A percentile compares a stretch with the other conserved stretches of the same genome.
phyloP scores from a whole-genome alignment of 179 eudicot species.

The Carnegiea gigantea region DNA sequence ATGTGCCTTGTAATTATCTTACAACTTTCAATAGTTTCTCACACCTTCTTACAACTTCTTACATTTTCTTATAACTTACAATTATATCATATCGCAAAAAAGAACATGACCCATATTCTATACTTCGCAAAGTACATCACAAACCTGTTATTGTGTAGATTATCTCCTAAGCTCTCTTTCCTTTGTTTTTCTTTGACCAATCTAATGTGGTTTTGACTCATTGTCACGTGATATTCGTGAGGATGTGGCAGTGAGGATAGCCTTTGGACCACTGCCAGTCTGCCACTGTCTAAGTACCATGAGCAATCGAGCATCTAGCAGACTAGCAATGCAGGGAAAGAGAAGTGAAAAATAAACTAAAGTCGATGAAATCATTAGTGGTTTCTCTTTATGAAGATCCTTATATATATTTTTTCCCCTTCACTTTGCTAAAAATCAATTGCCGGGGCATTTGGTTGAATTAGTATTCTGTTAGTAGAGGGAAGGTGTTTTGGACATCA shows the following conservation, averaged over 20 bases:
- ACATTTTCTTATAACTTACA: too few species aligned
- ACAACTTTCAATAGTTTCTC: too few species aligned
- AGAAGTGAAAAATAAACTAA: slow-evolving; percentile 2
- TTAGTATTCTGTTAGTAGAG: neutral
- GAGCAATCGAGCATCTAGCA: slow-evolving; percentile 17
- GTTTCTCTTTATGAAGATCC: neutral
- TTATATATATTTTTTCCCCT: neutral
- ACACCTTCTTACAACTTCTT: too few species aligned
- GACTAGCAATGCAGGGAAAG: slow-evolving; percentile 14
- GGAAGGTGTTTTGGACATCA: neutral
- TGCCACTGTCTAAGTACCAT: slow-evolving; percentile 28
- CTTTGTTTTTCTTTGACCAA: slow-evolving; percentile 10
- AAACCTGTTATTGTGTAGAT: neutral
- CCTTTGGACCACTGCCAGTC: slow-evolving; percentile 33
- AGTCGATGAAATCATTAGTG: slow-evolving; percentile 23
- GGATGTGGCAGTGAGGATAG: slow-evolving; percentile 23
- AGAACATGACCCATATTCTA: too few species aligned
- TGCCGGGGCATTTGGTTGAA: too few species aligned
- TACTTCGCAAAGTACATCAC: neutral
- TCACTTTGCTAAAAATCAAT: too few species aligned
- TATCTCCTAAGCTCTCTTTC: too few species aligned
- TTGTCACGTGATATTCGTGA: slow-evolving; percentile 36
- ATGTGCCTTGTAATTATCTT: too few species aligned
- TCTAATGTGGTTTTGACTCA: slow-evolving; percentile 18
- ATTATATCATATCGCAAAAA: too few species aligned